A percentile compares a stretch with the other conserved stretches of the same genome.
These are phyloP conservation scores for Fusarium sp. DNA, from an alignment of 2,329 filamentous ascomycete genomes.

Conservation along the genomic window DNA sequence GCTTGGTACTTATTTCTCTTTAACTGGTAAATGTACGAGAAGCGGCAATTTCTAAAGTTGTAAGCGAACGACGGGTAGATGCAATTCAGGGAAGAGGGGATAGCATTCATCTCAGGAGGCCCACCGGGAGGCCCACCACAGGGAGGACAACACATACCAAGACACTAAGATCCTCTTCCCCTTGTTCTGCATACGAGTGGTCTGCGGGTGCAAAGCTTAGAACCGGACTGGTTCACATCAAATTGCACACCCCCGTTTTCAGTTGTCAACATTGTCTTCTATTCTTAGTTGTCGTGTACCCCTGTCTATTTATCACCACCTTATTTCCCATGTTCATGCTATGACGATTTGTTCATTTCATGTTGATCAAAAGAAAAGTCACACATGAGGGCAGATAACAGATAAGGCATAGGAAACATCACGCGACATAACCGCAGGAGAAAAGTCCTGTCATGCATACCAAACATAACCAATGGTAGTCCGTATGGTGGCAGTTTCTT, in stretches of 20 bases:
- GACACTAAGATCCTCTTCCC: no score
- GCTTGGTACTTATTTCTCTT: not conserved
- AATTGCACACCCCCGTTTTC: not conserved
- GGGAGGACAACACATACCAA: not conserved
- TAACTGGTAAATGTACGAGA: fast-evolving
- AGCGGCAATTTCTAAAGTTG: not conserved
- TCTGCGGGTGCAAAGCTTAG: not conserved
- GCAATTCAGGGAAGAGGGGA: not conserved
- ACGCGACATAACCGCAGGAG: not conserved
- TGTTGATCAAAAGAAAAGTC: not conserved
- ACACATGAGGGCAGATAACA: not conserved
- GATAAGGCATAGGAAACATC: no score
- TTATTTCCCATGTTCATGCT: no score
- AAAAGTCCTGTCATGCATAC: not conserved
- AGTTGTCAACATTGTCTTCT: no score
- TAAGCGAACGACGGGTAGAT: not conserved
- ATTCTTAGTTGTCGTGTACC: no score
- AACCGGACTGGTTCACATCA: not conserved
- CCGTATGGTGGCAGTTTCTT: not conserved
- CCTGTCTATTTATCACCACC: no score
- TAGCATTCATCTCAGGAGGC: not conserved
- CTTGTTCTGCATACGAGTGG: not conserved
- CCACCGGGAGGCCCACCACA: not conserved
- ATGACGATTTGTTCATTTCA: no score
- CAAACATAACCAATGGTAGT: not conserved